Conservation (phyloP, 768 basidiomycete genomes). For the Pluteus cervinus region DNA sequence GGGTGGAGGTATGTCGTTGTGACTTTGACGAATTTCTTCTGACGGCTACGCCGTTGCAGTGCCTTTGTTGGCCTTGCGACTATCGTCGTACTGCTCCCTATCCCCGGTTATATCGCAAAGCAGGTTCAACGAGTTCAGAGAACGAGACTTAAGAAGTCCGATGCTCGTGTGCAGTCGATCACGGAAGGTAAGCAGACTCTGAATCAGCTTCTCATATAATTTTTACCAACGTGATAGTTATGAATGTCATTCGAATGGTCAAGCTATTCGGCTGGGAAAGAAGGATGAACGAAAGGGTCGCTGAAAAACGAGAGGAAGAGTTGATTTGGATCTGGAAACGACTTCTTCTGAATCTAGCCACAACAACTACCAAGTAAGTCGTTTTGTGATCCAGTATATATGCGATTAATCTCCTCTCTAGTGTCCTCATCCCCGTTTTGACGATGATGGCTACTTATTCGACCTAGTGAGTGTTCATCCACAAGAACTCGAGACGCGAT, state of each 20-base stretch:
- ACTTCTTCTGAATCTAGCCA: too few relatives aligned
- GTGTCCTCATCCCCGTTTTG: slow-evolving; percentile 52
- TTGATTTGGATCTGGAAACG: slow-evolving; percentile 49
- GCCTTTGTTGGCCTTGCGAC: slow-evolving; percentile 54
- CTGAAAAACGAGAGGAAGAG: slow-evolving; percentile 59
- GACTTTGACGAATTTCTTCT: too few relatives aligned
- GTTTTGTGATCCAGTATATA: too few relatives aligned
- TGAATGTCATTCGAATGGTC: slow-evolving; percentile 62
- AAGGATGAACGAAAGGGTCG: slow-evolving; percentile 46
- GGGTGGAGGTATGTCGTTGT: too few relatives aligned
- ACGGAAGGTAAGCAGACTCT: slow-evolving; percentile 45
- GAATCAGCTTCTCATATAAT: background rate
- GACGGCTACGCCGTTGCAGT: too few relatives aligned
- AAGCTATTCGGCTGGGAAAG: slow-evolving; percentile 72
- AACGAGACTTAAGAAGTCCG: slow-evolving; percentile 44
- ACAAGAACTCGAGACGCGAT: too few relatives aligned
- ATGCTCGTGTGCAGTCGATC: slow-evolving; percentile 56
- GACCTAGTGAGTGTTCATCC: slow-evolving; percentile 45
- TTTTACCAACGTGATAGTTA: too few relatives aligned
- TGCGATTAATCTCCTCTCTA: slow-evolving; percentile 19
- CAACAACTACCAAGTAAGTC: too few relatives aligned
- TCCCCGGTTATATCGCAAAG: slow-evolving; percentile 54
- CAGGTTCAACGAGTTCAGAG: slow-evolving; percentile 44
- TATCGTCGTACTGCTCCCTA: slow-evolving; percentile 47
- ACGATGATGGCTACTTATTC: slow-evolving; percentile 64